phyloP scores from a whole-genome alignment of 2,329 filamentous ascomycete genomes.

The Akanthomyces muscarius region DNA sequence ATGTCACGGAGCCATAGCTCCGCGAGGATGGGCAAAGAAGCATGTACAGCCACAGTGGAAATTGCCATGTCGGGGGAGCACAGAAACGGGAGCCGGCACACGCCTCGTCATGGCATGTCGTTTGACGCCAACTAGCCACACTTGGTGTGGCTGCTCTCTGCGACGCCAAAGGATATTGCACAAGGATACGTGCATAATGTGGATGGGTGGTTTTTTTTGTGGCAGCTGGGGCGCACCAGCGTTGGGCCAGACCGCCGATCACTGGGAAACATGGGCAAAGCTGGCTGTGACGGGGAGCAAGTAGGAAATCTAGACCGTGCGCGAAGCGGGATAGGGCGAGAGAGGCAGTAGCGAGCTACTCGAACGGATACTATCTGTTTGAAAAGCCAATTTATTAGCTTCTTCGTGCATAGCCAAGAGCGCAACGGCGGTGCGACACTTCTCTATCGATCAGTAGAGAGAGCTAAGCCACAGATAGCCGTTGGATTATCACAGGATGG shows the following conservation, averaged over 20 bases:
- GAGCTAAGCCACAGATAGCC: slow-evolving; percentile 9
- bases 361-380: neutral
- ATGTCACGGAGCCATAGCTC: neutral
- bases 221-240: neutral
- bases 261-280: neutral
- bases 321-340: neutral
- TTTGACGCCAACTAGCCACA: slow-evolving; percentile 8
- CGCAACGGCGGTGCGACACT: neutral
- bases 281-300: neutral
- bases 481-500: slow-evolving; percentile 1
- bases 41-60: neutral
- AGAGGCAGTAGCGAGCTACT: neutral
- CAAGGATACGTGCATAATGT: neutral
- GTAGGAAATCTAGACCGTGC: neutral
- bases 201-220: neutral
- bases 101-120: neutral
- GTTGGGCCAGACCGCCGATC: slow-evolving; percentile 5
- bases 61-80: neutral
- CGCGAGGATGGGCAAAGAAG: neutral
- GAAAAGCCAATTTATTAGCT: neutral
- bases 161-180: neutral
- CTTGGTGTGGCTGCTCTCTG: slow-evolving; percentile 7
- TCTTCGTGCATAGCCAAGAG: neutral
- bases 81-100: neutral
- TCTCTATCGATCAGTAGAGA: neutral